Evolutionary conservation across 2,329 filamentous ascomycete genomes (phyloP), one percentile per base, ranked within the genome.

Genomic region (Diaporthe sp.): DNA sequence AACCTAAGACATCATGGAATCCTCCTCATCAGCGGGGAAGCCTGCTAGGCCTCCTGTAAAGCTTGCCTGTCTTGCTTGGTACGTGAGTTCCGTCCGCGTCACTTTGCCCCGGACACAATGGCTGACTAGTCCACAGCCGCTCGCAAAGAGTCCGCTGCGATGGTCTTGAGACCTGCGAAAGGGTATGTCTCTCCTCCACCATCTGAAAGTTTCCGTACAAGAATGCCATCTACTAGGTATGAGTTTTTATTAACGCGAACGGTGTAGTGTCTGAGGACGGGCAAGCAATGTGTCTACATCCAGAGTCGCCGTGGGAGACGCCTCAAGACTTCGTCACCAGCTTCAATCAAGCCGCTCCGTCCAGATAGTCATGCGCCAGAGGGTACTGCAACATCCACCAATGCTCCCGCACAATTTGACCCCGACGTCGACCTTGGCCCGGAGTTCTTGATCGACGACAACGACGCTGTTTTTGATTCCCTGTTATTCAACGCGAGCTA

Each of bases 21-120:
- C 19, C 7, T 37, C 3, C 13, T 0, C 19, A 58, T 13, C 31
- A 7, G 55, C 7, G 22, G 9, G 17, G 6, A 58, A 37, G 9
- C 17, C 31, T 10, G 3, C 6, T n/a, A n/a, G 31, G 31, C 31
- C 19, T 37, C 31, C 55, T n/a, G 55, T 58, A 19, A 58, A 58
- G 19, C 55, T 58, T 37, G 55, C 55, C 17, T 58, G 55, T 17
- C 55, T 58, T 8, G 31, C 17, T 13, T 58, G 31, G 55, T 58
- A 19, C 37, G 55, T 58, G 17, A 58, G 19, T 58, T 37, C 55
- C 7, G 10, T 8, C 31, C 31, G 7, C 37, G 9, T 28, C 17
- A 15, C 37, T 22, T 19, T 37, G 12, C 0, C 17, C 31, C 0
- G 19, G 0, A 6, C 31, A 2, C 1, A 58, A n/a, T 2, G 19